A percentile compares a stretch with the other conserved stretches of the same genome.
Conservation (phyloP, 129 eudicot genomes). For the Escallonia rubra region DNA sequence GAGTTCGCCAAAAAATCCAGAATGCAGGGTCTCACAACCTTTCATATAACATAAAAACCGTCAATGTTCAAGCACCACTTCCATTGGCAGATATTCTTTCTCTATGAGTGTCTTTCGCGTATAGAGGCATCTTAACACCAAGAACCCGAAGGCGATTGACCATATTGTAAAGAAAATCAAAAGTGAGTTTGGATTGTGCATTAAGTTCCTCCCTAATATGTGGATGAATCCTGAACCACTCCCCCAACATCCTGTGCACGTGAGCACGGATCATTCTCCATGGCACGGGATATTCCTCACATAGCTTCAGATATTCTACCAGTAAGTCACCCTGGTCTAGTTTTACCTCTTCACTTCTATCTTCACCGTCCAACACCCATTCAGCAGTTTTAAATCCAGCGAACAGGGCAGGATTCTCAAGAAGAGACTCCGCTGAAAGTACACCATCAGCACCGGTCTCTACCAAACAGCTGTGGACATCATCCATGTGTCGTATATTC, state of each 20-base stretch:
- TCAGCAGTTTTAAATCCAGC: slow-evolving; percentile 73
- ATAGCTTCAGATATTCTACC: slow-evolving; percentile 68
- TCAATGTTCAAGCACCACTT: slow-evolving; percentile 13
- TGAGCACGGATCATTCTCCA: slow-evolving; percentile 92
- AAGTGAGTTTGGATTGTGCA: slow-evolving; percentile 52
- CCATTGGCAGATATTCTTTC: slow-evolving; percentile 21
- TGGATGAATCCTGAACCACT: slow-evolving; percentile 82
- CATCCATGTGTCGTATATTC: slow-evolving; percentile 79
- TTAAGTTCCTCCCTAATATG: slow-evolving; percentile 68
- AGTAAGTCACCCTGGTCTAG: slow-evolving; percentile 69
- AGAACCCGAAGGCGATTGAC: slow-evolving; percentile 64
- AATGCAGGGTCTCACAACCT: no score
- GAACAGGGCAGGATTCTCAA: slow-evolving; percentile 90
- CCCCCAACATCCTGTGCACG: slow-evolving; percentile 80
- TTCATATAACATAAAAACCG: background rate
- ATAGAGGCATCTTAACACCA: slow-evolving; percentile 64
- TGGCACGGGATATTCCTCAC: slow-evolving; percentile 85
- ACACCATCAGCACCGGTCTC: slow-evolving; percentile 84
- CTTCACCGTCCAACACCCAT: slow-evolving; percentile 45
- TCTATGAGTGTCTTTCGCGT: slow-evolving; percentile 26
- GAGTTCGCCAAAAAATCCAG: no score
- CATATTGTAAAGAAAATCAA: slow-evolving; percentile 64
- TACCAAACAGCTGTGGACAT: slow-evolving; percentile 56
- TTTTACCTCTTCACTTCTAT: slow-evolving; percentile 29
- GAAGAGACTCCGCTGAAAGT: slow-evolving; percentile 84